Conservation (phyloP, 2,329 filamentous ascomycete species). For the Leptographium galeiforme region DNA sequence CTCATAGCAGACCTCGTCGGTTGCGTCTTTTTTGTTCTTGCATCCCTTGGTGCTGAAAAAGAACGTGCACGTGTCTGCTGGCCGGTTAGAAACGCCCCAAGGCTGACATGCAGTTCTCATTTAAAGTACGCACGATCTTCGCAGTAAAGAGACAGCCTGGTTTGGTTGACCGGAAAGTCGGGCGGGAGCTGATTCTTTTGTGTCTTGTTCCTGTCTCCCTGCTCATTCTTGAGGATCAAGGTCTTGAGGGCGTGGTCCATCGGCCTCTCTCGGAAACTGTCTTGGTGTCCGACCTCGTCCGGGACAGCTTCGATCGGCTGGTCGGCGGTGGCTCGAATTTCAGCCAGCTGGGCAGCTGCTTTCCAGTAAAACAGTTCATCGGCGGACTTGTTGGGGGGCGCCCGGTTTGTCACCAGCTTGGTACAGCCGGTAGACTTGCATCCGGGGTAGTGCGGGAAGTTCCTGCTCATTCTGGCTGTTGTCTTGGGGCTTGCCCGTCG, state of each 20-base stretch:
- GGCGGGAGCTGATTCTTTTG: no score
- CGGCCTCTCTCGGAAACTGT: background rate
- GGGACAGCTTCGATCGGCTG: background rate
- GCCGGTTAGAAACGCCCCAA: background rate
- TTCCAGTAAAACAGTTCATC: no score
- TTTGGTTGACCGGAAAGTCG: background rate
- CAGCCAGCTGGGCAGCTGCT: no score
- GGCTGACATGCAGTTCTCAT: no score
- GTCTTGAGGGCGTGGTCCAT: background rate
- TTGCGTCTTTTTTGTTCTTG: background rate
- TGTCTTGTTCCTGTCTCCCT: background rate
- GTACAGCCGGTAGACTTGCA: no score
- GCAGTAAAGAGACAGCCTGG: background rate
- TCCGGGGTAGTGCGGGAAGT: no score
- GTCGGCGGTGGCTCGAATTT: background rate
- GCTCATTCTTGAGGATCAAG: background rate
- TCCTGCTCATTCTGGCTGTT: no score
- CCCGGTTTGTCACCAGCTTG: no score
- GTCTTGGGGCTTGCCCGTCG: no score
- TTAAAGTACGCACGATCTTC: background rate
- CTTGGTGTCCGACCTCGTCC: background rate
- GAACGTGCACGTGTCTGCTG: slow-evolving; percentile 8
- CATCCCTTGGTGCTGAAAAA: slow-evolving; percentile 6
- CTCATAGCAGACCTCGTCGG: slow-evolving; percentile 4
- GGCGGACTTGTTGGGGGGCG: no score